Evolutionary conservation across 139 green algal genomes (phyloP), one percentile per base, ranked within the genome.

Genomic region (Chlorella sp.): DNA sequence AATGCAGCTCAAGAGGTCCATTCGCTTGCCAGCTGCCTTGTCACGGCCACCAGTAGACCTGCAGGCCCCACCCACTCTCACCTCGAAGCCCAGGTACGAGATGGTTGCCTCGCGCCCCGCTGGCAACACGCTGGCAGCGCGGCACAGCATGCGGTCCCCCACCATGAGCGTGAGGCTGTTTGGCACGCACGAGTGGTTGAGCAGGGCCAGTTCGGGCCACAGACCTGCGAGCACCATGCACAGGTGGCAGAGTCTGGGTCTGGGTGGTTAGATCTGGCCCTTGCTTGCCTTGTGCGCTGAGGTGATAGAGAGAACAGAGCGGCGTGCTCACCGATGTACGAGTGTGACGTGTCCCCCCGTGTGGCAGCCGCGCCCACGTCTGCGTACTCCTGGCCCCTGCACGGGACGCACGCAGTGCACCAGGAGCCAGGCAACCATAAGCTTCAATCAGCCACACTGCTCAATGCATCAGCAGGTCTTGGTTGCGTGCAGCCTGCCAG

Each of bases 101-200:
- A n/a, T n/a, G n/a, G n/a, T n/a, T n/a, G n/a, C n/a, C n/a, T n/a
- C n/a, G n/a, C n/a, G n/a, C n/a, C n/a, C n/a, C n/a, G n/a, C n/a
- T n/a, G n/a, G n/a, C n/a, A n/a, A n/a, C n/a, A n/a, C n/a, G n/a
- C n/a, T n/a, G n/a, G 4, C 65, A 3, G 35, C 35, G 3, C 65
- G 35, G 35, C 79, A n/a, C 33, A 83, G 49, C 51, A 83, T 30
- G 3, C 29, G 17, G 2, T 64, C 49, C 0, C 78, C 78, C 73
- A 83, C 64, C 0, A 69, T 5, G 26, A 80, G 50, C 0, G 36
- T 17, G 33, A 73, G 17, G 14, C 69, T 77, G 73, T 83, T 83
- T 42, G 78, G 73, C 3, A 77, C 62, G 30, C 78, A 83, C 5
- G 62, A 69, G 69, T 83, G 78, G 63, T 83, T 83, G 17, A 78